phyloP scores from a whole-genome alignment of 768 basidiomycete species.

The Inosperma sp. region DNA sequence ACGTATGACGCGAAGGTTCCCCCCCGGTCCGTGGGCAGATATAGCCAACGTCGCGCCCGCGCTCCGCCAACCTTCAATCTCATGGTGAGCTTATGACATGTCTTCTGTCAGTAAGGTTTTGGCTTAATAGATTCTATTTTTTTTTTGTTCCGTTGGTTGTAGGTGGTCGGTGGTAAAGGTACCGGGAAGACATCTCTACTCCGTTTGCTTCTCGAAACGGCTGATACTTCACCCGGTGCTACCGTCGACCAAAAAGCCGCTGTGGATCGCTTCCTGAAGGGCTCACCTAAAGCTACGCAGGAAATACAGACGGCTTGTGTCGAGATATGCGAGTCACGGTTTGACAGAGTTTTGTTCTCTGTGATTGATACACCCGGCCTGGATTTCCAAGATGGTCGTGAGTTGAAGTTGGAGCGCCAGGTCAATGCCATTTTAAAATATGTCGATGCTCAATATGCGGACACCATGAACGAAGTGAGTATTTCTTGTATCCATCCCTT shows the following conservation, averaged over 20 bases:
- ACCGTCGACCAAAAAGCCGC: conserved; percentile 67
- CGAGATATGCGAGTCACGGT: conserved; percentile 81
- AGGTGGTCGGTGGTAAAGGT: conserved; percentile 78
- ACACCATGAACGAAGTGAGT: conserved; percentile 81
- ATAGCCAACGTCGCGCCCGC: conserved; percentile 61
- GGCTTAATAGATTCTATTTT: conserved; percentile 3
- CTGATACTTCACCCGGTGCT: conserved; percentile 75
- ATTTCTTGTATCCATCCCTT: neutral
- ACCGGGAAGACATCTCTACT: conserved; percentile 85
- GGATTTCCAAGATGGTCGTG: conserved; percentile 67
- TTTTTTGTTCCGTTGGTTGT: conserved; percentile 4
- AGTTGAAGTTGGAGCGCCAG: conserved; percentile 75
- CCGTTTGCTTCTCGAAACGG: conserved; percentile 76
- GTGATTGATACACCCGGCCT: conserved; percentile 86
- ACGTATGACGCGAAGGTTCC: conserved; percentile 55
- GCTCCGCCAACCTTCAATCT: conserved; percentile 79
- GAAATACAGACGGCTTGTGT: conserved; percentile 63
- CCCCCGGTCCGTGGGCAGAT: conserved; percentile 40
- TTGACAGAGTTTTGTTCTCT: conserved; percentile 72
- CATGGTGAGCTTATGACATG: conserved; percentile 49
- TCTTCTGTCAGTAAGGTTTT: conserved; percentile 20
- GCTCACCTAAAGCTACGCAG: conserved; percentile 55
- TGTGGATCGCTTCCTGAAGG: conserved; percentile 61
- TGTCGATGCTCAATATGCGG: conserved; percentile 74
- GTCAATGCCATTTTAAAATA: conserved; percentile 72